Evolutionary conservation across 2,329 filamentous ascomycete genomes (phyloP), one percentile per base, ranked within the genome.

Genomic region (Claviceps maximensis): DNA sequence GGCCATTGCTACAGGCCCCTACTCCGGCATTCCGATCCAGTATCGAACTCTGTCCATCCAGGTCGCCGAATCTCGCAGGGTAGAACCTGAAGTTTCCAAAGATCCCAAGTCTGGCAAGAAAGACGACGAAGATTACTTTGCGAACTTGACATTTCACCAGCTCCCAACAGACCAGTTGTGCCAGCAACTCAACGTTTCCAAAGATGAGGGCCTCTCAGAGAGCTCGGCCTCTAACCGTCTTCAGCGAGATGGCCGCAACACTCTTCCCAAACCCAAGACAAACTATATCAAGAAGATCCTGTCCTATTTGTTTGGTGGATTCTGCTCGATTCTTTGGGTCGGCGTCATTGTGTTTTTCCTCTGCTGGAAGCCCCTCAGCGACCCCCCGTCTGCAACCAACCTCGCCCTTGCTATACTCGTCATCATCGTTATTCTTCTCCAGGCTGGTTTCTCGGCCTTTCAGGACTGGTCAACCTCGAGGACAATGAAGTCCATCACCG

Each of bases 341-440:
- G 72, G 70, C 19, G 70, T 71, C 49, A 65, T 74, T 56, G 64
- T 74, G 59, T 74, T 74, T 65, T 74, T 74, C 57, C 59, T 75
- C 55, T 74, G 71, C 60, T 75, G 73, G 72, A 57, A 61, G 19
- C 72, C 73, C n/a, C 62, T 75, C 47, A 71, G 71, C 57, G 60
- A 69, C 44, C 72, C 73, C 0, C 73, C 72, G 0, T 69, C 69
- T 2, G 52, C 61, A 1, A 68, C 69, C 27, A 75, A 74, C 57
- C 65, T 75, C 1, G 70, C 70, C 15, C 66, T 75, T 8, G 71
- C 72, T 4, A 68, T 75, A 48, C 65, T 75, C 1, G 67, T 75
- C 38, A 58, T 75, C 58, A 70, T 75, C 46, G 72, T 75, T 55
- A 74, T 75, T 53, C 58, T 71, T 31, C 67, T 74, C 0, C 72